Base-by-base conservation (phyloP, 2,329 filamentous ascomycete genomes). In the Cadophora sp. region DNA sequence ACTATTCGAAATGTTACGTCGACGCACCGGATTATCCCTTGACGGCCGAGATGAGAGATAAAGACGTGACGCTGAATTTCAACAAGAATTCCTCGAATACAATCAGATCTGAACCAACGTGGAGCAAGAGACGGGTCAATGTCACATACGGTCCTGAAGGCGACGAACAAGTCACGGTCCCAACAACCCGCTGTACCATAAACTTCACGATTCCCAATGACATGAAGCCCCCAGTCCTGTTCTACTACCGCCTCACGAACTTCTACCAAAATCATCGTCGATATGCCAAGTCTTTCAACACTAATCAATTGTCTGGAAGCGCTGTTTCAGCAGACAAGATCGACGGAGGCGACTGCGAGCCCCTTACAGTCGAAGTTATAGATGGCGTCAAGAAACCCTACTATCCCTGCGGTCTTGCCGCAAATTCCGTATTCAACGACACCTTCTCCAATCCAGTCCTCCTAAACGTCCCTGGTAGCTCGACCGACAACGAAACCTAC, bases 241-340 rank as follows among this genome's bases (percentile, higher is more conserved):
- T 98, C 80, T 99, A 97, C 83, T 99, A 99, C 81, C 91, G 92
- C 74, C 89, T 99, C 71, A 95, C 93, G 67, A 97, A 98, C 82
- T 99, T 99, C 83, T 98, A 98, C 83, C 96, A 99, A 81, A 99
- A 99, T 79, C 96, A 99, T 79, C 91, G 96, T 73, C 91, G 95
- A 80, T 99, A 99, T 75, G 96, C 97, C 69, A 92, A 93, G 77
- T 97, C 93, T 1, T 91, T 97, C 76, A 91, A 94, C 77, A 86
- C 90, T 67, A 85, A 92, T 63, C 96, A 99, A 80, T 84, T 99
- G 64, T 92, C 91, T 73, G 96, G 94, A 56, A 83, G 89, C 6
- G 85, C 84, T 12, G 86, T 92, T 22, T 83, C 83, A 37, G 86
- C 85, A 67, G 74, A 73, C 43, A 85, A 87, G 1, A 92, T 98